These are phyloP conservation scores for Cladosporium sp. DNA, from an alignment of 2,329 filamentous ascomycete species.

Conservation along the genomic window DNA sequence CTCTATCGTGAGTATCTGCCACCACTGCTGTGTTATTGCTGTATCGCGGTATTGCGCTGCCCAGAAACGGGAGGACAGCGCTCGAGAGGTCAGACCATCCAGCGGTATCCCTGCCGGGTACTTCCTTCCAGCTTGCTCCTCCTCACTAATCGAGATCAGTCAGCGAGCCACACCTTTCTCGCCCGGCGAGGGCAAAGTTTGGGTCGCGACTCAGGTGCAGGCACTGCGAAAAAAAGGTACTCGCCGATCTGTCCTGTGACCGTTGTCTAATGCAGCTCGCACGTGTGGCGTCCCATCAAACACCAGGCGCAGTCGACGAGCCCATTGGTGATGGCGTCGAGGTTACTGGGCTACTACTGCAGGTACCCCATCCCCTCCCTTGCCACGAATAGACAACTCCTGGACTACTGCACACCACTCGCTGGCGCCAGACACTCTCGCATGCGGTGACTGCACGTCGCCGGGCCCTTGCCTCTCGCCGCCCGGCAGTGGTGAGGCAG, in stretches of 20 bases:
- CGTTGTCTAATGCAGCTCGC: conserved; percentile 18
- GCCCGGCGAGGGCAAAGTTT: conserved; percentile 7
- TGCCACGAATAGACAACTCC: conserved; percentile 21
- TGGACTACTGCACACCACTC: conserved; percentile 10
- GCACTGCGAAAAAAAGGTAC: not conserved
- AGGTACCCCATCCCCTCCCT: conserved; percentile 17
- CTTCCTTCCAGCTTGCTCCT: not conserved
- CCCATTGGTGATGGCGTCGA: conserved; percentile 15
- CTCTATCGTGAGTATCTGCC: not conserved
- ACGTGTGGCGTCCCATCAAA: conserved; percentile 19
- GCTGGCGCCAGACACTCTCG: conserved; percentile 4
- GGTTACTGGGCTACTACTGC: conserved; percentile 6
- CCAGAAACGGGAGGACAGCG: not conserved
- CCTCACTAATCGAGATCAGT: not conserved
- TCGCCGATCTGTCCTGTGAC: conserved; percentile 18
- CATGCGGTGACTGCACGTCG: conserved; percentile 9
- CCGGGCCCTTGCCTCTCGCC: conserved; percentile 8
- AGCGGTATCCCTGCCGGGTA: not conserved
- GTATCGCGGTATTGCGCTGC: not conserved
- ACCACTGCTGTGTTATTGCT: not conserved
- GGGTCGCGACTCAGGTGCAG: conserved; percentile 12
- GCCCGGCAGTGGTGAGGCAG: conserved; percentile 11
- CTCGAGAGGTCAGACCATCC: not conserved
- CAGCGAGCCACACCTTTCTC: not conserved
- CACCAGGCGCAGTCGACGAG: not conserved